Base-by-base conservation (phyloP, 192 early-diverging fungal genomes). In the Backusella sp. region DNA sequence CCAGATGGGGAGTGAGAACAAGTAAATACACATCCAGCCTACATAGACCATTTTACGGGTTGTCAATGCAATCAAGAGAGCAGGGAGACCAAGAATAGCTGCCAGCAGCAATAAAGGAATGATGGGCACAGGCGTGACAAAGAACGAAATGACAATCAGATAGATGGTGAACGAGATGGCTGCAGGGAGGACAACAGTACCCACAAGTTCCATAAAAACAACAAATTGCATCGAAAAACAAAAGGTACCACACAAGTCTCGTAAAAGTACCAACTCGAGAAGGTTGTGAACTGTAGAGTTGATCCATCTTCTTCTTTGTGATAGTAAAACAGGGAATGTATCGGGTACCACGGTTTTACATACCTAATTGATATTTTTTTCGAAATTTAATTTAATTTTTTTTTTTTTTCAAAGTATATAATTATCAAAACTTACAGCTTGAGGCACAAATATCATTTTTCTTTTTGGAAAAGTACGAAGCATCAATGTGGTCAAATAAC, bases 221-320 rank as follows among this genome's bases (percentile, higher is more conserved):
- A 96, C 89, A 86, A 97, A 98, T 91, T 98, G 97, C 96, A 97
- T 94, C 49, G 93, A 94, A 76, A 96, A 92, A 80, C 95, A 96
- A 81, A 96, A 96, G 1, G 91, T 95, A 35, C 95, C 95, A 84
- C 95, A 96, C 21, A 96, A 82, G 77, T 95, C 92, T 66, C 89
- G 85, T 68, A 96, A 92, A 39, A 91, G 90, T 42, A 96, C 90
- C 71, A 96, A 83, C 80, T 95, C 93, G 62, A 95, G 59, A 70
- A 96, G 84, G 77, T 96, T 96, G 79, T 96, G 94, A 68, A 96
- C 90, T 1, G 94, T 96, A 37, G 90, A 92, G 78, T 96, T 96
- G 84, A 96, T 96, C 94, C 94, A 96, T 62, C 94, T 86, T 30
- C 94, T 87, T 37, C 94, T 85, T 78, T 96, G 94, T 70, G 90